Conservation (phyloP, 495 filamentous ascomycete genomes). For the Pseudotulostoma volvatum region DNA sequence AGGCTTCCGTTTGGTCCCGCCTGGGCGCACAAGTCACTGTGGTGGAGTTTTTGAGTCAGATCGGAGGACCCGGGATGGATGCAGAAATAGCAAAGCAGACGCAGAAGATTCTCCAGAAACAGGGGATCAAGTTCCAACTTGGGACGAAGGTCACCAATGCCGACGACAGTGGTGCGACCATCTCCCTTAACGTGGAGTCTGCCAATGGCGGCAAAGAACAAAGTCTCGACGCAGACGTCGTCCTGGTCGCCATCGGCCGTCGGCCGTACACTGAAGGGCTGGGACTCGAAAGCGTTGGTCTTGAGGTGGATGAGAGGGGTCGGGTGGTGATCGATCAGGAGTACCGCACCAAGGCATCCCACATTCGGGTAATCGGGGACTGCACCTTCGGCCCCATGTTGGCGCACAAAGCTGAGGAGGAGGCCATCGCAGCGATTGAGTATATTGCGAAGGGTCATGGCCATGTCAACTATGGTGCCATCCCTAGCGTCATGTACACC, state of each 20-base stretch:
- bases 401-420: constrained; percentile 98
- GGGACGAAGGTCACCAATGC: constrained; percentile 85
- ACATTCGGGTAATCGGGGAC: constrained; percentile 94
- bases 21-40: constrained; percentile 90
- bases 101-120: constrained; percentile 88
- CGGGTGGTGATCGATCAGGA: constrained; percentile 93
- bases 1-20: constrained; percentile 91
- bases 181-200: constrained; percentile 74
- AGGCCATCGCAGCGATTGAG: constrained; percentile 84
- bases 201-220: constrained; percentile 94
- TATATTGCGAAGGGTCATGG: constrained; percentile 95
- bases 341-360: constrained; percentile 91
- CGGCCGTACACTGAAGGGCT: constrained; percentile 86
- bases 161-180: constrained; percentile 55
- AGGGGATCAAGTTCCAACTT: constrained; percentile 97
- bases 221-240: constrained; percentile 83
- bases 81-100: constrained; percentile 78
- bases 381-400: constrained; percentile 98
- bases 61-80: constrained; percentile 97
- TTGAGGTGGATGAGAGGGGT: constrained; percentile 87
- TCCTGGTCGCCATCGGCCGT: constrained; percentile 92
- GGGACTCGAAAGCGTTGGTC: constrained; percentile 80
- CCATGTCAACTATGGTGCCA: constrained; percentile 97
- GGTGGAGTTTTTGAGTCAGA: constrained; percentile 89
- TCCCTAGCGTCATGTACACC: constrained; percentile 98